These are phyloP conservation scores for Tetrastigma voinierianum DNA, from an alignment of 164 flowering plant genomes.

Conservation along the genomic window DNA sequence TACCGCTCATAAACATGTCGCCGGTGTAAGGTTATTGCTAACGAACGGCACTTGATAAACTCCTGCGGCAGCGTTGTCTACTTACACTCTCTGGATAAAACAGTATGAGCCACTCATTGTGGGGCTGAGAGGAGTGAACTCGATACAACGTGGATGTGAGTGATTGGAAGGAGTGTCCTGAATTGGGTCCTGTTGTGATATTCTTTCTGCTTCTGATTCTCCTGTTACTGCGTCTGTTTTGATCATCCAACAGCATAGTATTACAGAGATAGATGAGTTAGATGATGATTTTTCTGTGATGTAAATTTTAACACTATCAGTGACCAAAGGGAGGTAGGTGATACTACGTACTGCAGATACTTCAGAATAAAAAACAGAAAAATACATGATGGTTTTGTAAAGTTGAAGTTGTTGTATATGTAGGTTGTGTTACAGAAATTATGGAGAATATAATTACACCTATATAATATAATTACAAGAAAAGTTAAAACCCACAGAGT, in stretches of 20 bases:
- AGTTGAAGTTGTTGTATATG: background rate
- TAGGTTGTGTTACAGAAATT: too few species aligned
- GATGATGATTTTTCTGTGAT: constrained; percentile 60
- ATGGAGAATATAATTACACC: too few species aligned
- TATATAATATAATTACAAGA: too few species aligned
- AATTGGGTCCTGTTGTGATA: constrained; percentile 74
- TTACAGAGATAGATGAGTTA: constrained; percentile 42
- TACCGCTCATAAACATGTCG: constrained; percentile 61
- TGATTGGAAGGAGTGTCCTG: constrained; percentile 80
- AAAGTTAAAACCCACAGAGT: too few species aligned
- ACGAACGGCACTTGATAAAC: constrained; percentile 68
- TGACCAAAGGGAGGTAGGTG: too few species aligned
- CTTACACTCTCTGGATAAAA: constrained; percentile 48
- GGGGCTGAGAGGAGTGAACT: constrained; percentile 53
- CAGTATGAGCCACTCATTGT: constrained; percentile 54
- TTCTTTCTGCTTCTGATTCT: constrained; percentile 62
- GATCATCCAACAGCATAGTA: constrained; percentile 65
- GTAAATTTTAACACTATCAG: constrained; percentile 22
- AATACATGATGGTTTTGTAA: too few species aligned
- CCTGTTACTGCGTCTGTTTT: constrained; percentile 53
- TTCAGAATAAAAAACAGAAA: too few species aligned
- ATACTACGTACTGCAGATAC: background rate
- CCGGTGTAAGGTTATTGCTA: constrained; percentile 46
- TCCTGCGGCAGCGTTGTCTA: constrained; percentile 50
- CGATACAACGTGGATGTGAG: constrained; percentile 59